A percentile compares a stretch with the other conserved stretches of the same genome.
phyloP scores from a whole-genome alignment of 2,329 filamentous ascomycete genomes.

The Apiospora hydei region DNA sequence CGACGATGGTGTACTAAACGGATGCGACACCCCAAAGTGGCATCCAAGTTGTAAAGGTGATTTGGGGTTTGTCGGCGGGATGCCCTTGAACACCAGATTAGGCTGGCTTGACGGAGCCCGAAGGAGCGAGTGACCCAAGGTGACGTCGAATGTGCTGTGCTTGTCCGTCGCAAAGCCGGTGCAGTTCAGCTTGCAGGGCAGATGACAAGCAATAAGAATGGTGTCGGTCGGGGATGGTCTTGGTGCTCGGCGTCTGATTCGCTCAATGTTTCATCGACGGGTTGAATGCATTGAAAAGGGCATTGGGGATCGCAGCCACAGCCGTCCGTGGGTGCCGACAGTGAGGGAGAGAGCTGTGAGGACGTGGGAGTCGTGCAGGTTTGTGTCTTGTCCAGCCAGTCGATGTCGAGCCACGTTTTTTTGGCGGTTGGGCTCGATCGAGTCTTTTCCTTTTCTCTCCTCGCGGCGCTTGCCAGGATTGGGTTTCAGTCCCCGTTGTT shows the following conservation, averaged over 20 bases:
- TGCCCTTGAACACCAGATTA: neutral
- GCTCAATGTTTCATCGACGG: slow-evolving; percentile 34
- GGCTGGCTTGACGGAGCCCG: slow-evolving; percentile 2
- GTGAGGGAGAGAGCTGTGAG: neutral
- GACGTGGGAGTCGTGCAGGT: slow-evolving; percentile 6
- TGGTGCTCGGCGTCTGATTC: slow-evolving; percentile 34
- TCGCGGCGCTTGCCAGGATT: slow-evolving; percentile 12
- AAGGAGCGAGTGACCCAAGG: slow-evolving; percentile 1
- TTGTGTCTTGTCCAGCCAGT: neutral
- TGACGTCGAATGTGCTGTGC: slow-evolving; percentile 6
- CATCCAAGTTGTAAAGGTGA: neutral
- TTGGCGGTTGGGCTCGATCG: slow-evolving; percentile 1
- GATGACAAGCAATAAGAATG: slow-evolving; percentile 12
- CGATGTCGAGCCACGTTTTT: slow-evolving; percentile 19
- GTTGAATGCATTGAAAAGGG: slow-evolving; percentile 31
- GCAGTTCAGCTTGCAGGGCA: slow-evolving; percentile 8
- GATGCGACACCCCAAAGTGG: slow-evolving; percentile 13
- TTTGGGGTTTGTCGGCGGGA: neutral
- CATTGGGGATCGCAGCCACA: slow-evolving; percentile 20
- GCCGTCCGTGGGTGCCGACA: slow-evolving; percentile 12
- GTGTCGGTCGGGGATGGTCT: slow-evolving; percentile 29
- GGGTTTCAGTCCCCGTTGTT: slow-evolving; percentile 13
- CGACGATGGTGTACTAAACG: neutral
- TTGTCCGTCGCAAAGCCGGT: neutral
- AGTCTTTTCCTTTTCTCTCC: slow-evolving; percentile 2